Base-by-base conservation (phyloP, 1,139 yeast species). In the Hansenula sp. region DNA sequence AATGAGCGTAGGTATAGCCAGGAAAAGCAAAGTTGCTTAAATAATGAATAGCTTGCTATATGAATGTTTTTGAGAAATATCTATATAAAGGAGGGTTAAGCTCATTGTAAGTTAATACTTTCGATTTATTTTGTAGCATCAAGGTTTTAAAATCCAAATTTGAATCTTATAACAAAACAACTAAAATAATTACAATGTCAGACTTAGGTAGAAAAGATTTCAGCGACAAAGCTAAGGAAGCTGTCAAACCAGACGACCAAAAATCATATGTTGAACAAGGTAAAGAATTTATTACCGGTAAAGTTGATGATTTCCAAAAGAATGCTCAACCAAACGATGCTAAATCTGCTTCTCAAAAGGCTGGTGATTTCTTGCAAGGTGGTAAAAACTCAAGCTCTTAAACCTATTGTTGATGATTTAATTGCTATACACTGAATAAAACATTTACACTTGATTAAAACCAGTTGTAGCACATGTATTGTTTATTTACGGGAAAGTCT, bases 171-270 rank as follows among this genome's bases (percentile, higher is more conserved):
- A 21, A 30, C 18, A 7, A 29, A 39, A 12, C n/a, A n/a, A n/a
- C 24, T 35, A 12, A 39, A 30, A n/a, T 15, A 37, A 12, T 12
- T 9, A 56, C 30, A 54, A 84, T 84, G 90, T 79, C 89, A 58
- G 90, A 84, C 78, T 63, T 75, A 50, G 88, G 87, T 57, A 85
- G 95, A 84, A 87, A 87, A 69, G 69, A 74, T 62, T 74, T 89
- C 60, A 58, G 83, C 54, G 84, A 81, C 65, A 87, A 88, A 70
- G 68, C 77, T 52, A 43, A 72, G 46, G 95, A 87, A 74, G 61
- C 76, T 41, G 51, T 85, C 45, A 86, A 78, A 57, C 96, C 96
- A 61, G 84, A 88, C 51, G 69, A 79, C 44, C 75, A 85, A 64
- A 89, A 89, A 74, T 55, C 81, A 41, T 68, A 73, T 57, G 65